A percentile compares a stretch with the other conserved stretches of the same genome.
These are phyloP conservation scores for Nicotiana paniculata DNA, from an alignment of 257 asterid genomes.

Conservation along the genomic window DNA sequence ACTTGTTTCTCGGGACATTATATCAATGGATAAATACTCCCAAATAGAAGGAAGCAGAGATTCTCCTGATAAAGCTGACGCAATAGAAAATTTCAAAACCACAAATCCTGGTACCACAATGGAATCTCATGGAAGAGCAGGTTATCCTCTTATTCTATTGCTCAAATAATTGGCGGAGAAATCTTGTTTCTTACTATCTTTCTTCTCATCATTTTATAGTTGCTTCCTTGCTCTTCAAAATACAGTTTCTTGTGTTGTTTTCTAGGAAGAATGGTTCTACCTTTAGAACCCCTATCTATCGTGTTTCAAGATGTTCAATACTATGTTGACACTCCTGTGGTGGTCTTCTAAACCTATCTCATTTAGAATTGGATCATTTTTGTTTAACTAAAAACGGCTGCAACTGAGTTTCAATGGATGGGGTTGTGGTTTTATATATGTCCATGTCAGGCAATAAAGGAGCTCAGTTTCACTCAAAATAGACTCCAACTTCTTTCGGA, in stretches of 20 bases:
- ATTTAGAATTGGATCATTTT: not conserved
- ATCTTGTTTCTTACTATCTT: not conserved
- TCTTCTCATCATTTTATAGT: not conserved
- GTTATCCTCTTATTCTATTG: not conserved
- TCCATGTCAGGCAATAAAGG: slow-evolving; percentile 43
- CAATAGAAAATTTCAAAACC: slow-evolving; percentile 7
- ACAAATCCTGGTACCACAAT: slow-evolving; percentile 13
- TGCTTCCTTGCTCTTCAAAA: not conserved
- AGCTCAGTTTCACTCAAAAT: slow-evolving; percentile 39
- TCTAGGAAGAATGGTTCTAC: slow-evolving; percentile 55
- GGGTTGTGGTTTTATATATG: not conserved
- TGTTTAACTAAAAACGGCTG: not conserved
- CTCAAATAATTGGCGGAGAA: not conserved
- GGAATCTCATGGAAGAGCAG: slow-evolving; percentile 3
- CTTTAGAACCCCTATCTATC: slow-evolving; percentile 46
- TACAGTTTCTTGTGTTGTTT: not conserved
- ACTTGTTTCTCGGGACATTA: slow-evolving; percentile 57
- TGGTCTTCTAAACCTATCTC: slow-evolving; percentile 10
- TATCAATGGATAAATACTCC: slow-evolving; percentile 44
- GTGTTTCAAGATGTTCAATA: slow-evolving; percentile 52
- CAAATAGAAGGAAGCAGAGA: slow-evolving; percentile 32
- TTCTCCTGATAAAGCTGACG: slow-evolving; percentile 5
- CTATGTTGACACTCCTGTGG: slow-evolving; percentile 46
- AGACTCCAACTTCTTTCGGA: slow-evolving; percentile 42
- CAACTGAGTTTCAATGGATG: not conserved